These are phyloP conservation scores for Zopfia rhizophila DNA, from an alignment of 2,329 filamentous ascomycete genomes.

Conservation along the genomic window DNA sequence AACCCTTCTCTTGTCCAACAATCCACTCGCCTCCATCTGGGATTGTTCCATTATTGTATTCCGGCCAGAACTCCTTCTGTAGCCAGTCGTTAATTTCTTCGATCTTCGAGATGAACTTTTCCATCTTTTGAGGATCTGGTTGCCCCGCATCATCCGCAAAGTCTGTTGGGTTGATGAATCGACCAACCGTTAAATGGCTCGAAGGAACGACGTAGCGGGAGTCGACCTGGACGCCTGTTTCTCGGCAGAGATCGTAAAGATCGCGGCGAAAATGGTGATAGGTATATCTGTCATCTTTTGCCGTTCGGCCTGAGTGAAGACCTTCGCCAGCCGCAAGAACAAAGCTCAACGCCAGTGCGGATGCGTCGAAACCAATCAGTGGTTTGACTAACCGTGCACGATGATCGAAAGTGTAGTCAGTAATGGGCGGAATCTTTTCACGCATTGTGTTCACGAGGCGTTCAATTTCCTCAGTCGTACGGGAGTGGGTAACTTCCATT, in stretches of 20 bases:
- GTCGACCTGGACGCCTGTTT: conserved; percentile 74
- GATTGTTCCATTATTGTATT: conserved; percentile 51
- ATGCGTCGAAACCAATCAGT: conserved; percentile 82
- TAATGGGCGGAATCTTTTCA: conserved; percentile 67
- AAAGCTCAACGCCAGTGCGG: conserved; percentile 87
- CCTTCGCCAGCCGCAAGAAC: conserved; percentile 77
- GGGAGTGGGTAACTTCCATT: conserved; percentile 85
- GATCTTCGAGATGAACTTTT: conserved; percentile 73
- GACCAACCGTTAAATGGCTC: conserved; percentile 86
- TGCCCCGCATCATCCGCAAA: conserved; percentile 55
- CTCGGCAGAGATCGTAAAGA: conserved; percentile 70
- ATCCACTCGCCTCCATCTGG: conserved; percentile 76
- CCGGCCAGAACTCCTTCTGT: conserved; percentile 74
- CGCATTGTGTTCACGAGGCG: conserved; percentile 68
- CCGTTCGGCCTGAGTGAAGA: conserved; percentile 43
- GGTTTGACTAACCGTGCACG: conserved; percentile 83
- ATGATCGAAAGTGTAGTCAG: conserved; percentile 73
- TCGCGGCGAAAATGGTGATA: conserved; percentile 92
- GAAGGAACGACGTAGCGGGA: conserved; percentile 89
- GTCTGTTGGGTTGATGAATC: conserved; percentile 78
- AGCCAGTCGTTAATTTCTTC: conserved; percentile 83
- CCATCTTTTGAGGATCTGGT: conserved; percentile 65
- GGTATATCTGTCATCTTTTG: conserved; percentile 73
- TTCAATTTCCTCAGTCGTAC: conserved; percentile 74
- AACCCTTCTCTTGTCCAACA: conserved; percentile 84